These are phyloP conservation scores for Terana coerulea DNA, from an alignment of 768 basidiomycete species.

Conservation along the genomic window DNA sequence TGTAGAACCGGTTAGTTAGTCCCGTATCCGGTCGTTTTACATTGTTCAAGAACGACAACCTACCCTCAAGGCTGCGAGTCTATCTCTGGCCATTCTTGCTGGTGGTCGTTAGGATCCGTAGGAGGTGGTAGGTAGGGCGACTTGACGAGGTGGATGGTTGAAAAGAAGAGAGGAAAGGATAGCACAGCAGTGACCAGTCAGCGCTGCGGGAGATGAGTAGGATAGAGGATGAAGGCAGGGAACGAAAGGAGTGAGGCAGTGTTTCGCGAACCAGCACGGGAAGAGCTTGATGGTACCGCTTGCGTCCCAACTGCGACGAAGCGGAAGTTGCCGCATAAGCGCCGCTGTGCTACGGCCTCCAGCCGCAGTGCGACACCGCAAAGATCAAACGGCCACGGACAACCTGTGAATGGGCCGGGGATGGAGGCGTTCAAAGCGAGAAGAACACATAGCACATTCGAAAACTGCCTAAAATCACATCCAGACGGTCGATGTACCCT, in stretches of 20 bases:
- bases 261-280: conserved; percentile 7
- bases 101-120: conserved; percentile 22
- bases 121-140: conserved; percentile 11
- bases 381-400: too few species aligned
- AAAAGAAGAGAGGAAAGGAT: conserved; percentile 9
- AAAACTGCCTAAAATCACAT: too few species aligned
- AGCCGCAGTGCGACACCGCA: too few species aligned
- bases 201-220: conserved; percentile 11
- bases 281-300: conserved; percentile 12
- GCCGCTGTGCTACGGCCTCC: not conserved
- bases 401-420: too few species aligned
- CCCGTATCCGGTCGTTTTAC: too few species aligned
- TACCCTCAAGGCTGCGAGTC: conserved; percentile 85
- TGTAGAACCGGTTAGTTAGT: conserved; percentile 27
- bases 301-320: conserved; percentile 4
- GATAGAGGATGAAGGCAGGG: conserved; percentile 2
- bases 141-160: conserved; percentile 6
- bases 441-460: not conserved
- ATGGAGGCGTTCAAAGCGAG: not conserved
- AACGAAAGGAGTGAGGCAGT: conserved; percentile 4
- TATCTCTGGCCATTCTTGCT: conserved; percentile 76
- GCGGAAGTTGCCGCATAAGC: not conserved
- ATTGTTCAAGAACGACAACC: conserved; percentile 22
- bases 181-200: conserved; percentile 14
- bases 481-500: too few species aligned